These are phyloP conservation scores for Rasamsonia emersonii DNA, from an alignment of 2,329 filamentous ascomycete genomes.

Conservation along the genomic window DNA sequence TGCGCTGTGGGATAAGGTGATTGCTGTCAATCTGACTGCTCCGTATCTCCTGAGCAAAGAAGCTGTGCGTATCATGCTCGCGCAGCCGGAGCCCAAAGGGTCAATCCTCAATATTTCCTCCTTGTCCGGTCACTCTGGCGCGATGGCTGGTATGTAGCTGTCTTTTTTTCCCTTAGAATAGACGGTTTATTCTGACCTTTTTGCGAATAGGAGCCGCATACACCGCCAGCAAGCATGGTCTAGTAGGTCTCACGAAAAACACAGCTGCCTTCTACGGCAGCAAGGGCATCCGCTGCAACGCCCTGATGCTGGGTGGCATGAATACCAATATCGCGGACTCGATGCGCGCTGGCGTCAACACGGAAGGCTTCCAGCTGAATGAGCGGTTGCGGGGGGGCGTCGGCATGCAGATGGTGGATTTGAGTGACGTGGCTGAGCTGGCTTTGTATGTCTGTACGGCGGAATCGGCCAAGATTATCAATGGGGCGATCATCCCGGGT, in stretches of 20 bases:
- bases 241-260: slow-evolving; percentile 49
- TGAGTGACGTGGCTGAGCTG: too few relatives aligned
- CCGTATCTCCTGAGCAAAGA: slow-evolving; percentile 45
- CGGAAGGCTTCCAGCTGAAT: too few relatives aligned
- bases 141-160: slow-evolving; percentile 30
- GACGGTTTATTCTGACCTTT: too few relatives aligned
- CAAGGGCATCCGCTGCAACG: slow-evolving; percentile 46
- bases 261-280: slow-evolving; percentile 49
- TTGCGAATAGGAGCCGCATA: slow-evolving; percentile 47
- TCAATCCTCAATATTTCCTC: slow-evolving; percentile 48
- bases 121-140: slow-evolving; percentile 38
- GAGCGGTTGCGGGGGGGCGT: too few relatives aligned
- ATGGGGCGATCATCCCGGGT: too few relatives aligned
- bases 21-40: slow-evolving; percentile 50
- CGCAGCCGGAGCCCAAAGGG: slow-evolving; percentile 28
- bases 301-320: slow-evolving; percentile 48
- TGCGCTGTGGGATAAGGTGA: slow-evolving; percentile 44
- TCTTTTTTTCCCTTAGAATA: too few relatives aligned
- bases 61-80: slow-evolving; percentile 42
- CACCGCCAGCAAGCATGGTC: slow-evolving; percentile 46
- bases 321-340: slow-evolving; percentile 46
- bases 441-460: too few relatives aligned
- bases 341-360: slow-evolving; percentile 23
- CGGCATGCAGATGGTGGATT: too few relatives aligned
- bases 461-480: too few relatives aligned